Base-by-base conservation (phyloP, 805 yeast genomes). In the Saturnispora diversa region DNA sequence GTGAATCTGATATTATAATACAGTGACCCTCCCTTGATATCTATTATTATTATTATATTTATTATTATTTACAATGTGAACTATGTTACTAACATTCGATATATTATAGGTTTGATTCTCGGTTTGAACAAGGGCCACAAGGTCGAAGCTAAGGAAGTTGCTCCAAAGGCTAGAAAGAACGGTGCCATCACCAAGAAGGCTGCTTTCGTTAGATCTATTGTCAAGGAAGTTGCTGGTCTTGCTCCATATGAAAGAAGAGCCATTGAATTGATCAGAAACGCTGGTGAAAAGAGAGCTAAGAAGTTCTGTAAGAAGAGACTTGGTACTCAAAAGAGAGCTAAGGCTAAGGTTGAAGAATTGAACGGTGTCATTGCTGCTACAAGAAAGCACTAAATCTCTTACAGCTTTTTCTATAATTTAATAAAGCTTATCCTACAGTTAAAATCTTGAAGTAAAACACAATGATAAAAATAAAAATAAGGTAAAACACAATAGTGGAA, bases 221-320 rank as follows among this genome's bases (percentile, higher is more conserved):
- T 92, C 70, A 80, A 81, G 69, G 99, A 92, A 77, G 97, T 92
- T 62, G 75, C 95, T 59, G 98, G 98, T 70, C 80, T 92, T 67
- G 96, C 99, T 56, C 98, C 99, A 74, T 92, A 92, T 74, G 99
- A 92, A 79, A 88, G 96, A 80, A 88, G 99, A 77, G 81, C 92
- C 69, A 84, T 94, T 65, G 99, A 92, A 77, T 80, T 92, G 75
- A 80, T 92, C 83, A 92, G 98, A 82, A 92, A 94, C 78, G 88
- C 96, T 69, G 95, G 96, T 81, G 99, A 92, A 77, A 92, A 92
- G 94, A 92, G 97, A 80, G 98, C 99, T 60, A 85, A 92, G 86
- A 92, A 92, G 87, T 87, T 92, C 68, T 97, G 97, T 58, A 92
- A 92, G 92, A 92, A 85, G 95, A 90, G 92, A 85, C 85, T 92